These are phyloP conservation scores for Elaeagnus macrophylla DNA, from an alignment of 306 rosid genomes.

Conservation along the genomic window DNA sequence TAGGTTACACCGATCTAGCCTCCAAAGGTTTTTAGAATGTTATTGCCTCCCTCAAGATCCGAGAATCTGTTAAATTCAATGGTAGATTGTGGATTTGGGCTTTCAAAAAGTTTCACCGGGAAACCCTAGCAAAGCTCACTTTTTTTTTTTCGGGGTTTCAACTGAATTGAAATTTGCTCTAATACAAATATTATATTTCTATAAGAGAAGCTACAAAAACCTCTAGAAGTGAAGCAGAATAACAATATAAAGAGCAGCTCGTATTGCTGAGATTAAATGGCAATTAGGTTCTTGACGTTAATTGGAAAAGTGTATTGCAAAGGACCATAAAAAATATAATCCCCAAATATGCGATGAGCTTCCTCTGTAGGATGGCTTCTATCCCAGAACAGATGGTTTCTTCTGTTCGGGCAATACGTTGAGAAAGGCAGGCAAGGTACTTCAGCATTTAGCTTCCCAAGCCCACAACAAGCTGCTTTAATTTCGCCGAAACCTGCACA, in stretches of 20 bases:
- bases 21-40: too few relatives aligned
- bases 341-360: slow-evolving; percentile 34
- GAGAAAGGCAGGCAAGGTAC: slow-evolving; percentile 39
- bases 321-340: slow-evolving; percentile 44
- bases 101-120: too few relatives aligned
- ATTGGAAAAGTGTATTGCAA: slow-evolving; percentile 42
- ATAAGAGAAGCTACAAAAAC: too few relatives aligned
- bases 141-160: too few relatives aligned
- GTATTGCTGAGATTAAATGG: slow-evolving; percentile 15
- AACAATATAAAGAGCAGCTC: too few relatives aligned
- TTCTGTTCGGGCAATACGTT: slow-evolving; percentile 46
- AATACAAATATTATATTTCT: too few relatives aligned
- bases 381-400: slow-evolving; percentile 68
- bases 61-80: too few relatives aligned
- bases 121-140: too few relatives aligned
- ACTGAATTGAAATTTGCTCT: too few relatives aligned
- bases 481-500: slow-evolving; percentile 55
- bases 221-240: neutral
- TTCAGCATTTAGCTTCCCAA: slow-evolving; percentile 44
- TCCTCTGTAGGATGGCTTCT: slow-evolving; percentile 63
- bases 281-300: slow-evolving; percentile 40
- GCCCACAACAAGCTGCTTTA: slow-evolving; percentile 69
- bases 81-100: too few relatives aligned
- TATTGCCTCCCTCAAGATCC: too few relatives aligned
- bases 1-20: too few relatives aligned